phyloP scores from a whole-genome alignment of 2,329 filamentous ascomycete species.

The Cryphonectria carpinicola region DNA sequence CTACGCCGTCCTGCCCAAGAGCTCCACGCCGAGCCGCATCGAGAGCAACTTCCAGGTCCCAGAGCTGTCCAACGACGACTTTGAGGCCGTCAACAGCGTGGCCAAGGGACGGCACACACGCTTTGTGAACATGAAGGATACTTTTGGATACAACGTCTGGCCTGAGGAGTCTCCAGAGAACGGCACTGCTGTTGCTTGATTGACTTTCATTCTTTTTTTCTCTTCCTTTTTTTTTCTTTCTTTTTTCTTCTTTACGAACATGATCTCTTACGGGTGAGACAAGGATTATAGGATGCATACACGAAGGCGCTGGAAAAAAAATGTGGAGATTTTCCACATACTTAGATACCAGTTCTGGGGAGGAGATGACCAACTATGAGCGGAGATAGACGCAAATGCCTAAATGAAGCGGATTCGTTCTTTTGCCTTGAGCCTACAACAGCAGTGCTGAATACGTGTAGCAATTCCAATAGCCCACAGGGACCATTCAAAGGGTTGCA shows the following conservation, averaged over 20 bases:
- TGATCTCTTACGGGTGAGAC: too few relatives aligned
- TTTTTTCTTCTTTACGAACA: not conserved
- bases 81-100: constrained; percentile 65
- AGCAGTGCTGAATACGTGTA: too few relatives aligned
- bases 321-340: not conserved
- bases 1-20: constrained; percentile 72
- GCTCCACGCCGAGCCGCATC: constrained; percentile 67
- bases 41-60: constrained; percentile 66
- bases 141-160: constrained; percentile 75
- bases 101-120: constrained; percentile 68
- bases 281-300: not conserved
- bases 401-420: not conserved
- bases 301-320: not conserved
- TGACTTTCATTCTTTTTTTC: too few relatives aligned
- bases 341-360: constrained; percentile 23
- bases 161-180: constrained; percentile 54
- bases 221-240: too few relatives aligned
- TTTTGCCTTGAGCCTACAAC: not conserved
- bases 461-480: too few relatives aligned
- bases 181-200: constrained; percentile 24
- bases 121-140: constrained; percentile 84
- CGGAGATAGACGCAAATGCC: constrained; percentile 2
- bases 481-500: not conserved
- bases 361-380: not conserved
- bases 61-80: constrained; percentile 59